Base-by-base conservation (phyloP, 2,329 filamentous ascomycete genomes). In the Aspergillus calidoustus region DNA sequence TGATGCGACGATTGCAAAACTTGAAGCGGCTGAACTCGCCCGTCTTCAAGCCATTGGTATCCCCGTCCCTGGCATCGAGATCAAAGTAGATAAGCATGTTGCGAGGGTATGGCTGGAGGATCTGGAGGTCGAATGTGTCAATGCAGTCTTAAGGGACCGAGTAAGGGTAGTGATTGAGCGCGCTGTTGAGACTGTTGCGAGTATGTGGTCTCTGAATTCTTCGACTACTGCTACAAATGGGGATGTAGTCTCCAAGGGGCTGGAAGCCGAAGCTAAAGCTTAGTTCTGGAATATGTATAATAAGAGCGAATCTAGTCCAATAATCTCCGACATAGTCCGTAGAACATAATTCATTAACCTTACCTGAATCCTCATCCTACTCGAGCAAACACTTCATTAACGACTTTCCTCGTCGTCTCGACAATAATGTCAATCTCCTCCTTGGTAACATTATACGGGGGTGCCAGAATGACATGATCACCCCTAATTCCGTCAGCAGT, bases 41-140 rank as follows among this genome's bases (percentile, higher is more conserved):
- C 83, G 94, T 15, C 82, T 97, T 52, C 91, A 96, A 71, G 88
- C 87, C 64, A 81, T 96, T 23, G 94, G 94, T 2, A 94, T 98
- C 34, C 93, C 94, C 0, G 92, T 97, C 0, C 95, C 95, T 0
- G 95, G 94, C 0, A 83, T 99, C 17, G 87, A 90, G 64, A 92
- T 99, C 77, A 89, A 86, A 70, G 90, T 97, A 4, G 94, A 98
- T 71, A 95, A 92, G 79, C 89, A 93, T 79, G 83, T 90, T 57
- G 95, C 94, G 7, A 91, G 87, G 64, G 89, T 99, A 7, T 98
- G 94, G 93, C 81, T 99, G 44, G 95, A 98, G 82, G 88, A 91
- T 68, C 78, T 98, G 49, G 92, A 96, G 69, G 91, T 99, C 4
- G 95, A 98, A 77, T 96, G 92, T 75, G 81, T 81, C 58, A 92